These are phyloP conservation scores for Astrothelium macrocarpum DNA, from an alignment of 495 filamentous ascomycete genomes.

Conservation along the genomic window DNA sequence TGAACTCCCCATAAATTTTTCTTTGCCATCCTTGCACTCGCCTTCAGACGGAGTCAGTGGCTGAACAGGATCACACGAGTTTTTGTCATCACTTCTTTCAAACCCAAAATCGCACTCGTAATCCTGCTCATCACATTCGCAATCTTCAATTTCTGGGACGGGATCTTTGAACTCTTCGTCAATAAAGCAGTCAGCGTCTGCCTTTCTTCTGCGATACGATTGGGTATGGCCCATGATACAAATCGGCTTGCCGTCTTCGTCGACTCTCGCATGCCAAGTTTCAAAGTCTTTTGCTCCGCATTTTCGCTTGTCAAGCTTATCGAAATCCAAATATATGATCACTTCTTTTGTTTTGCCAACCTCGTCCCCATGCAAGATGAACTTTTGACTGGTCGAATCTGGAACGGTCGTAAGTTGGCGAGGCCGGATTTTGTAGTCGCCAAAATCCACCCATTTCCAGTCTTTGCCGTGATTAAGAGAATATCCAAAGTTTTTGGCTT, in stretches of 20 bases:
- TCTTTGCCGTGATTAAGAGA: slow-evolving; percentile 79
- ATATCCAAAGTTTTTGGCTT: slow-evolving; percentile 60
- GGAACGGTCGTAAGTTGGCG: slow-evolving; percentile 70
- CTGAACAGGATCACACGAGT: slow-evolving; percentile 54
- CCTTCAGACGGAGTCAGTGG: slow-evolving; percentile 43
- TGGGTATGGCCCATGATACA: slow-evolving; percentile 96
- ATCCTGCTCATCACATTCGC: slow-evolving; percentile 71
- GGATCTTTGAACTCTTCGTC: slow-evolving; percentile 74
- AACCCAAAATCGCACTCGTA: slow-evolving; percentile 97
- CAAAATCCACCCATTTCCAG: slow-evolving; percentile 56
- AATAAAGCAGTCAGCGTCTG: slow-evolving; percentile 79
- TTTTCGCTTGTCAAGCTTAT: slow-evolving; percentile 65
- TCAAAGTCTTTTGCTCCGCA: slow-evolving; percentile 78
- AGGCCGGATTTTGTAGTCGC: slow-evolving; percentile 43
- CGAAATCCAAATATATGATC: slow-evolving; percentile 72
- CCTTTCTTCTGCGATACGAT: slow-evolving; percentile 69
- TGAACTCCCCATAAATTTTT: slow-evolving; percentile 71
- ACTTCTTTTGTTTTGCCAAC: slow-evolving; percentile 40
- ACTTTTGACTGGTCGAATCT: slow-evolving; percentile 85
- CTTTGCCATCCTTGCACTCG: slow-evolving; percentile 54
- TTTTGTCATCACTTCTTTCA: slow-evolving; percentile 49
- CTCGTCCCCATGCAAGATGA: slow-evolving; percentile 55
- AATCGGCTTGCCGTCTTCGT: slow-evolving; percentile 67
- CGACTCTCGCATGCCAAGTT: slow-evolving; percentile 71
- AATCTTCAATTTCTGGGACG: slow-evolving; percentile 51